phyloP scores from a whole-genome alignment of 1,139 yeast genomes.

The Hemisphaericaspora xylanilytica region DNA sequence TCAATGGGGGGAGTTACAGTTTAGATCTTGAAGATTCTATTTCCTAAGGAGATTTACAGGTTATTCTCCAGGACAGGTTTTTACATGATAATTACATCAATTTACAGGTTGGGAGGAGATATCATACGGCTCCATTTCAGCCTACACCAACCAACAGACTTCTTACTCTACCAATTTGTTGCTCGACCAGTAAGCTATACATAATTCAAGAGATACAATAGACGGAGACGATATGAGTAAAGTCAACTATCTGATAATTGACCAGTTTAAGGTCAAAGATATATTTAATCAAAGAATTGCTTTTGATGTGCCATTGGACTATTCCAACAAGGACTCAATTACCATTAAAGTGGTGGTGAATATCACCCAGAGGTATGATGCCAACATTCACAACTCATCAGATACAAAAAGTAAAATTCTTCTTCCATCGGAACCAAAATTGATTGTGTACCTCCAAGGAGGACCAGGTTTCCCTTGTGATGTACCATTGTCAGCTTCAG shows the following conservation, averaged over 20 bases:
- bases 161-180: too few species aligned
- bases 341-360: constrained; percentile 33
- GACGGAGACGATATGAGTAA: too few species aligned
- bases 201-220: too few species aligned
- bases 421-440: constrained; percentile 29
- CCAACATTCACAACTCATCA: constrained; percentile 12
- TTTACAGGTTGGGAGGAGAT: background rate
- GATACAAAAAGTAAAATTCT: constrained; percentile 8
- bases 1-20: too few species aligned
- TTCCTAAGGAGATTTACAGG: too few species aligned
- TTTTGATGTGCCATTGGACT: constrained; percentile 29
- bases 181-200: too few species aligned
- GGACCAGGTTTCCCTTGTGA: constrained; percentile 57
- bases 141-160: too few species aligned
- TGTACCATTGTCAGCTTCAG: constrained; percentile 34
- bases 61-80: too few species aligned
- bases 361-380: constrained; percentile 32
- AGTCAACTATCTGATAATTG: constrained; percentile 19
- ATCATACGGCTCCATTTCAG: too few species aligned
- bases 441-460: constrained; percentile 51
- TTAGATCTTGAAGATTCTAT: too few species aligned
- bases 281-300: constrained; percentile 26
- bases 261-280: constrained; percentile 27
- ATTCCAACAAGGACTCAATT: constrained; percentile 13
- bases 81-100: background rate